Base-by-base conservation (phyloP, 495 filamentous ascomycete genomes). In the Schizothecium vesticola region DNA sequence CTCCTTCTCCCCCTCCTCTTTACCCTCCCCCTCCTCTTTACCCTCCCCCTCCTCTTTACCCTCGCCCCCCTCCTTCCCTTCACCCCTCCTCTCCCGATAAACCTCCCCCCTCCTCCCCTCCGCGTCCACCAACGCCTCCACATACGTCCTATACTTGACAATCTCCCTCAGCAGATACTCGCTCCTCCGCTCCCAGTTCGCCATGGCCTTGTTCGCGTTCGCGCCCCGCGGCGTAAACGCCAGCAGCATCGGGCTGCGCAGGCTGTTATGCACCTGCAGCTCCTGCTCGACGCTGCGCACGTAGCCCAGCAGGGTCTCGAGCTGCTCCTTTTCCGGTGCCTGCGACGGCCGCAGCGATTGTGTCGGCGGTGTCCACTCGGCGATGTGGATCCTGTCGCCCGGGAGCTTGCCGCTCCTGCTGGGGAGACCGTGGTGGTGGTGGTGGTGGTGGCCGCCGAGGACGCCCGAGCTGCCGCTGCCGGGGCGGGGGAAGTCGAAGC, bases 171-270 rank as follows among this genome's bases (percentile, higher is more conserved):
- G 81, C 56, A 99, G 80, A 76, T 98, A 96, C 31, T 89, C 89
- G 51, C 91, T 94, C 80, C 97, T 97, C 65, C 90, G 87, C 81
- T 99, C 93, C 96, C 96, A 99, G 76, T 99, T 99, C 5, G 89
- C 83, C 89, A 97, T 85, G 2, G 94, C 92, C 78, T 91, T 94
- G 60, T 79, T 79, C 24, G 87, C 83, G 75, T 98, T 99, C 23
- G 88, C 86, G 65, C 94, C 90, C 25, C 94, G 87, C 1, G 93
- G 92, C 23, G 93, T 92, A 76, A 96, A 99, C 69, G 95, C 93
- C 63, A 96, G 82, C 51, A 91, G 82, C 91, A 99, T 96, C 19
- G 91, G 87, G 19, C 86, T 86, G 59, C 94, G 84, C 56, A 97
- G 83, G 72, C 95, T 89, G 72, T 98, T 97, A 78, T 98, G 95